Percentiles rank a stretch among this genome's conserved stretches.
Evolutionary conservation across 78 protist species (phyloP).

Genomic region (Monocercomonoides exilis): DNA sequence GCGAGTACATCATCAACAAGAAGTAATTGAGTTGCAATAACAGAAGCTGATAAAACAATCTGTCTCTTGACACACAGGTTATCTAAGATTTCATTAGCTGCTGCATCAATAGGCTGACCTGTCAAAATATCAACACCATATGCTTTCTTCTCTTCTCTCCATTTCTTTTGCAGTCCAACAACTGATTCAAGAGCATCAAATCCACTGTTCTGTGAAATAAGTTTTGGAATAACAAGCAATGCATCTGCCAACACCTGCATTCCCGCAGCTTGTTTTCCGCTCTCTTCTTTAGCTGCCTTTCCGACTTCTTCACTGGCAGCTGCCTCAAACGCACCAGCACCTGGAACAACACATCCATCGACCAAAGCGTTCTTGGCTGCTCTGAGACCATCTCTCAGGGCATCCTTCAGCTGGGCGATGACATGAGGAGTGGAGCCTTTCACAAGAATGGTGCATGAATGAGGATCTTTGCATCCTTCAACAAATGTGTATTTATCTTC

Average conservation of each 20-base stretch:
- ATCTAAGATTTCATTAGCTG: constrained; percentile 85
- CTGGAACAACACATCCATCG: constrained; percentile 77
- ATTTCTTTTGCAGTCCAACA: constrained; percentile 62
- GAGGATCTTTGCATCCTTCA: constrained; percentile 84
- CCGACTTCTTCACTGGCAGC: constrained; percentile 19
- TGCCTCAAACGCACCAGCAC: constrained; percentile 92
- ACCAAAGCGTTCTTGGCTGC: constrained; percentile 92
- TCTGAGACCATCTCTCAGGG: constrained; percentile 97
- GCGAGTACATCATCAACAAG: constrained; percentile 95
- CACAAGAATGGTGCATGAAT: constrained; percentile 88
- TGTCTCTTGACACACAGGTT: constrained; percentile 88
- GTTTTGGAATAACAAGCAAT: constrained; percentile 80
- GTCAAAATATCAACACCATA: constrained; percentile 80
- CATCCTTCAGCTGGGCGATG: constrained; percentile 93
- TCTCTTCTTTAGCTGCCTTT: not conserved
- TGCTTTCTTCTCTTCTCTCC: constrained; percentile 33
- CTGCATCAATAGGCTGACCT: constrained; percentile 83
- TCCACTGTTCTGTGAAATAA: constrained; percentile 91
- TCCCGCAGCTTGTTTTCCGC: not conserved
- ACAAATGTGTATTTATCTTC: constrained; percentile 98
- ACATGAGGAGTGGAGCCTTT: constrained; percentile 93
- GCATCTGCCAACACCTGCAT: constrained; percentile 91
- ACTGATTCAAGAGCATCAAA: constrained; percentile 78
- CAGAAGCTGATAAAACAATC: constrained; percentile 53
- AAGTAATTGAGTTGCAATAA: constrained; percentile 82